These are phyloP conservation scores for Neovahlkampfia damariscottae DNA, from an alignment of 78 protist species.

Conservation along the genomic window DNA sequence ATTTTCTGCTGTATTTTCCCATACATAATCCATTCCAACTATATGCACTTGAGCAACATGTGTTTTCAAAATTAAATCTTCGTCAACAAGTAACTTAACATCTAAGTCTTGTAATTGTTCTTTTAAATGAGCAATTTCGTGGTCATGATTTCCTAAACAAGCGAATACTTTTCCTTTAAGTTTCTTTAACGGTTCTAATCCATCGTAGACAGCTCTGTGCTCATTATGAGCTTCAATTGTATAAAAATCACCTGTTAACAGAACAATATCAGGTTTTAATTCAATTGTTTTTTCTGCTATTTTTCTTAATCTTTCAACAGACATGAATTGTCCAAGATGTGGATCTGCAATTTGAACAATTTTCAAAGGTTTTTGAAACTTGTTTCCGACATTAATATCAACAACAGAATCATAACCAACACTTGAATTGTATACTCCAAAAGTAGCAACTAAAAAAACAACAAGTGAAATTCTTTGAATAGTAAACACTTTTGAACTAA, in stretches of 20 bases:
- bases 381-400: no score
- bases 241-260: constrained; percentile 49
- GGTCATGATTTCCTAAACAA: constrained; percentile 43
- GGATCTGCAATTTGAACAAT: constrained; percentile 55
- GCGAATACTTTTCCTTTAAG: constrained; percentile 42
- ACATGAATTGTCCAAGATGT: constrained; percentile 54
- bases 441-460: no score
- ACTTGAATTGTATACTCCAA: no score
- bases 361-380: no score
- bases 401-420: no score
- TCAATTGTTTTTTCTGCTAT: constrained; percentile 43
- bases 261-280: constrained; percentile 46
- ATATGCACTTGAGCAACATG: constrained; percentile 43
- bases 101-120: constrained; percentile 3
- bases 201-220: constrained; percentile 9
- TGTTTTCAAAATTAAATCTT: constrained; percentile 28
- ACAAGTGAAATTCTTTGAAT: no score
- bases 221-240: constrained; percentile 30
- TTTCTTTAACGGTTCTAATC: constrained; percentile 32
- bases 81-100: constrained; percentile 23
- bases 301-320: constrained; percentile 27
- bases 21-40: constrained; percentile 33
- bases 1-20: not conserved
- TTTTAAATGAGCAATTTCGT: constrained; percentile 20
- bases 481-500: no score